These are phyloP conservation scores for Phlebiopsis gigantea DNA, from an alignment of 768 basidiomycete species.

Conservation along the genomic window DNA sequence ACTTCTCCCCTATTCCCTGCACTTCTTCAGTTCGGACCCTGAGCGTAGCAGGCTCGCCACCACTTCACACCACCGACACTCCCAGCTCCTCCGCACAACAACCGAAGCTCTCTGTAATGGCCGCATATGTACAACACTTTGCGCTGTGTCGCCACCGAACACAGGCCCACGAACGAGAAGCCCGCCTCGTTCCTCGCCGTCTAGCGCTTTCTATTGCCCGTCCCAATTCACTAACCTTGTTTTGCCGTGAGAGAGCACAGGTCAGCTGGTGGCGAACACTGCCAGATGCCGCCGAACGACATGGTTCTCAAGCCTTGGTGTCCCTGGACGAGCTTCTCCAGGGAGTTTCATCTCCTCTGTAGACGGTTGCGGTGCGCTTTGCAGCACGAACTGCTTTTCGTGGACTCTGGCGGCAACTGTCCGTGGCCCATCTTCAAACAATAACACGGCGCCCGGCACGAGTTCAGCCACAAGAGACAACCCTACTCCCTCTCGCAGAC, in stretches of 20 bases:
- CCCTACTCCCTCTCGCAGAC: not conserved
- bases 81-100: not conserved
- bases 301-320: not conserved
- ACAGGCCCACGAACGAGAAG: not conserved
- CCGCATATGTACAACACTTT: not conserved
- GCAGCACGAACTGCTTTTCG: not conserved
- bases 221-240: conserved; percentile 1
- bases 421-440: not conserved
- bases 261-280: not conserved
- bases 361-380: not conserved
- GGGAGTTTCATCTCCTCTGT: not conserved
- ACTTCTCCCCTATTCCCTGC: not conserved
- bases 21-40: not conserved
- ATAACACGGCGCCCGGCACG: not conserved
- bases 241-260: not conserved
- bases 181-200: not conserved
- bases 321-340: not conserved
- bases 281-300: not conserved
- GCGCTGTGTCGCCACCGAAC: not conserved
- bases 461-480: not conserved
- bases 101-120: not conserved
- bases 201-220: not conserved
- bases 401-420: not conserved
- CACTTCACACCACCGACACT: not conserved
- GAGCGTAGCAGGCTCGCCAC: not conserved